Evolutionary conservation across 1,139 yeast species (phyloP).

Genomic region (Arxiozyma slooffiae): DNA sequence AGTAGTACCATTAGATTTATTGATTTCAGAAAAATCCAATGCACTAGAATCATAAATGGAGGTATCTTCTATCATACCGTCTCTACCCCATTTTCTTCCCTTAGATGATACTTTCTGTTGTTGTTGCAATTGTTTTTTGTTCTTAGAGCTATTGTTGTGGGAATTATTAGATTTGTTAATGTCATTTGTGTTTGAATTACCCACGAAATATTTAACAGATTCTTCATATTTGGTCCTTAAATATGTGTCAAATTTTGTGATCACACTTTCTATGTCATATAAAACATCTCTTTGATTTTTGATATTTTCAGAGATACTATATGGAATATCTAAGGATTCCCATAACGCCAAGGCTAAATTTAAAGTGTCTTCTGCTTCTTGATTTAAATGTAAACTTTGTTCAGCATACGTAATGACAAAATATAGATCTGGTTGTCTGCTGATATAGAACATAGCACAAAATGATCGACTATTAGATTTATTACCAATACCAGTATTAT

Average conservation of each 20-base stretch:
- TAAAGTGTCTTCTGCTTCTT: constrained; percentile 28
- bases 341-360: constrained; percentile 24
- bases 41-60: constrained; percentile 30
- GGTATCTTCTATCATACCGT: constrained; percentile 40
- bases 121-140: constrained; percentile 9
- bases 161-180: constrained; percentile 2
- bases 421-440: constrained; percentile 26
- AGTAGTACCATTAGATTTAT: constrained; percentile 10
- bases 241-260: constrained; percentile 29
- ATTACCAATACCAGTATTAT: background rate
- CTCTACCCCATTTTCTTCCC: constrained; percentile 38
- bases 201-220: constrained; percentile 12
- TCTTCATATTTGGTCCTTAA: constrained; percentile 28
- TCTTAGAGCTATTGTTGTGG: constrained; percentile 5
- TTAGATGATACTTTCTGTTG: constrained; percentile 7
- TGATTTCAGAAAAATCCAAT: constrained; percentile 41
- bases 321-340: constrained; percentile 24
- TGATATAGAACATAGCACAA: constrained; percentile 23
- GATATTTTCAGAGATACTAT: constrained; percentile 22
- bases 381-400: constrained; percentile 27
- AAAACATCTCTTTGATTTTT: constrained; percentile 22
- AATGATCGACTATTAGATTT: constrained; percentile 29
- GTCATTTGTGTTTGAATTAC: constrained; percentile 2
- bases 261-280: constrained; percentile 21
- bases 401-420: constrained; percentile 29